Evolutionary conservation across 176 grass and related monocot genomes (phyloP), one percentile per base, ranked within the genome.

Genomic region (Aegilops tauschii): DNA sequence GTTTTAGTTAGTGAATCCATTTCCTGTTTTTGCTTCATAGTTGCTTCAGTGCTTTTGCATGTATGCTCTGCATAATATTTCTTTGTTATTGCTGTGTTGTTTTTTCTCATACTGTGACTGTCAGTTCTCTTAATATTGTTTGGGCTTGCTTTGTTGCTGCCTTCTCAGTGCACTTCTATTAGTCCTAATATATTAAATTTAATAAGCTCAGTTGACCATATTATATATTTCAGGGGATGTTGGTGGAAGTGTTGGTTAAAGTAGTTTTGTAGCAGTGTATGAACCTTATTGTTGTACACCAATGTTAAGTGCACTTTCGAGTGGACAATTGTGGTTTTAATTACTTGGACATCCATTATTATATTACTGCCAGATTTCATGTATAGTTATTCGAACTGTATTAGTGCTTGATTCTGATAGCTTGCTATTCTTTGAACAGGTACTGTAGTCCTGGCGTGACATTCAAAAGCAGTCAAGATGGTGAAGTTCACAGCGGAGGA

Each of bases 401-500:
- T 44, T 69, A 20, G 12, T 65, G 65, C 28, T 29, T 1, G 4
- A 20, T 44, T 64, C 31, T 80, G 32, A 89, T 23, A 1, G 39
- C 5, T 7, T 50, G 17, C 16, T 59, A 5, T 5, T 56, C 8
- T 30, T 29, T 9, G 63, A n/a, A 25, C 76, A 85, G 77, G 63
- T 54, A 78, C 35, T 23, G 11, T 86, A 72, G 29, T 58, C 59
- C 62, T 47, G 27, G 73, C 1, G 39, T 90, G 86, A 92, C 64
- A 27, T 85, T 49, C 58, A 37, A 91, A 61, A 69, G 70, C 35
- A 84, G 88, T 25, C 92, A 94, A 94, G 75, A 97, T 94, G 92
- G 95, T 97, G 90, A 97, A 97, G 92, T 97, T 97, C 69, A 97
- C 92, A 25, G 90, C 18, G 4, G 95, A 94, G 76, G 95, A 88